phyloP scores from a whole-genome alignment of 2,329 filamentous ascomycete genomes.

The Penicillium sp. region DNA sequence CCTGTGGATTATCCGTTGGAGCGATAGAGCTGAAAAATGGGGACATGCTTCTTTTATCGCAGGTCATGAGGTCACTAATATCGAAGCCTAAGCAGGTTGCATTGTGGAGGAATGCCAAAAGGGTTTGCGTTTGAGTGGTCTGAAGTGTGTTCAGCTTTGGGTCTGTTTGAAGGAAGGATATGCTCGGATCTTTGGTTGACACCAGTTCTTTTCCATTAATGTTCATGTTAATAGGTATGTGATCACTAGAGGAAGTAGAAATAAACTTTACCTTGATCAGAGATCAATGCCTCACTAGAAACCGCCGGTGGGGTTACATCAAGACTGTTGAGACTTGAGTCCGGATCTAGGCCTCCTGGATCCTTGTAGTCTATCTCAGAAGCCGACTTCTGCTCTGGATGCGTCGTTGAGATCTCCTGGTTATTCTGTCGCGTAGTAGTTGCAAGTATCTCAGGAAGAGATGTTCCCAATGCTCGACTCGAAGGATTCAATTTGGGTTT shows the following conservation, averaged over 20 bases:
- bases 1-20: constrained; percentile 13
- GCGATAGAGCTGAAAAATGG: constrained; percentile 33
- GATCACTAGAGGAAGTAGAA: not conserved
- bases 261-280: not conserved
- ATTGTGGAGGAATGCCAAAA: constrained; percentile 9
- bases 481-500: not conserved
- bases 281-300: not conserved
- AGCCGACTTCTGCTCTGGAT: not conserved
- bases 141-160: constrained; percentile 8
- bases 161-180: not conserved
- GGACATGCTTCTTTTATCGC: constrained; percentile 26
- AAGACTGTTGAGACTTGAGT: not conserved
- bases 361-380: not conserved
- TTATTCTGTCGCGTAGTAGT: not conserved
- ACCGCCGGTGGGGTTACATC: not conserved
- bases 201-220: not conserved
- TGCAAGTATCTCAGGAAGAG: not conserved
- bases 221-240: not conserved
- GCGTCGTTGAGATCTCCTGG: not conserved
- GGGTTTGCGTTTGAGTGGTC: constrained; percentile 4
- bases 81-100: constrained; percentile 23
- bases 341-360: not conserved
- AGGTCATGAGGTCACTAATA: constrained; percentile 19
- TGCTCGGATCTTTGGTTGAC: not conserved
- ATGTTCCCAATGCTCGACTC: not conserved